Conservation (phyloP, 1,284 basidiomycete species). For the Neotropicomus parvogracilis region DNA sequence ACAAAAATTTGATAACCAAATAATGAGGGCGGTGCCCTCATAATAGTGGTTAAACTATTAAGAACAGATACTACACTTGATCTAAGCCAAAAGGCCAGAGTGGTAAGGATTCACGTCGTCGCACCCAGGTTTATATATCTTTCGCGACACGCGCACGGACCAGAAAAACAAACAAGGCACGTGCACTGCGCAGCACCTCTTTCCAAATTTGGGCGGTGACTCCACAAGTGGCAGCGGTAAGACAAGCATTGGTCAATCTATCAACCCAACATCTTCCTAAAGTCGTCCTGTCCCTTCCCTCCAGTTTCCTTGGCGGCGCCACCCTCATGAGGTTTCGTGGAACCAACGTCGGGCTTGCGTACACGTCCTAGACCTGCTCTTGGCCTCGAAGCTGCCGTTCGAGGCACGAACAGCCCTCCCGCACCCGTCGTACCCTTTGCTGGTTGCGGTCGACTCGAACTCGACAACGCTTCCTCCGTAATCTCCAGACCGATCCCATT, state of each 20-base stretch:
- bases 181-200: too few relatives aligned
- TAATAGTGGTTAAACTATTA: slow-evolving; percentile 34
- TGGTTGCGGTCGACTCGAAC: slow-evolving; percentile 32
- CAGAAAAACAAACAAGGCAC: neutral
- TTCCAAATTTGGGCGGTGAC: slow-evolving; percentile 1
- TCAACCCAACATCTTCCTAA: slow-evolving; percentile 65
- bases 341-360: slow-evolving; percentile 33
- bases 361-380: slow-evolving; percentile 65
- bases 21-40: slow-evolving; percentile 34
- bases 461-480: slow-evolving; percentile 47
- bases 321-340: slow-evolving; percentile 17
- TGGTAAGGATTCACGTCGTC: slow-evolving; percentile 47
- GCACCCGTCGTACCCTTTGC: slow-evolving; percentile 39
- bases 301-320: slow-evolving; percentile 20
- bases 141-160: slow-evolving; percentile 11
- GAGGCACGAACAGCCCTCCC: slow-evolving; percentile 59
- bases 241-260: neutral
- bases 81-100: slow-evolving; percentile 96
- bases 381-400: slow-evolving; percentile 58
- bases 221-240: too few relatives aligned
- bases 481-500: slow-evolving; percentile 54
- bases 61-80: slow-evolving; percentile 82
- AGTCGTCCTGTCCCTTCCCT: slow-evolving; percentile 64
- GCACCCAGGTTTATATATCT: slow-evolving; percentile 8
- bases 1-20: slow-evolving; percentile 36